Base-by-base conservation (phyloP, 1,284 basidiomycete genomes). In the Rhodotorula mucilaginosa region DNA sequence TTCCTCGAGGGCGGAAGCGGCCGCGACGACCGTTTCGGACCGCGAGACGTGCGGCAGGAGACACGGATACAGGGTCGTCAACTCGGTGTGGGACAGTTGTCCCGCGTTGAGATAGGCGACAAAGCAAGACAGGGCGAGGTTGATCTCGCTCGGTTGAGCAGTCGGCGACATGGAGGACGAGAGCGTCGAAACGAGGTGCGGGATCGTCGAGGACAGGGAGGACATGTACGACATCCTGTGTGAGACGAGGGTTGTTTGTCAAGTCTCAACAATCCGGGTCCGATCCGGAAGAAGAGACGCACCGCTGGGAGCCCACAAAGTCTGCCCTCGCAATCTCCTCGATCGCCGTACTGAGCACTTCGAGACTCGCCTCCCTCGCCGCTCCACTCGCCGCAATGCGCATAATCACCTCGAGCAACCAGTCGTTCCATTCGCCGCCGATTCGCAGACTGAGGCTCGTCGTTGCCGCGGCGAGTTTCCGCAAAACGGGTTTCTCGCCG, bases 301-400 rank as follows among this genome's bases (percentile, higher is more conserved):
- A 79, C 79, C 75, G 70, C 49, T 74, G 74, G 34, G 65, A 74
- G 2, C 74, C 78, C 0, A 75, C 69, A n/a, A 80, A 57, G 51
- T 79, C 77, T 21, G 79, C 78, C 54, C 78, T 63, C 48, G 71
- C 67, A 26, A 77, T 74, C 61, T 79, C 72, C 68, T 80, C 79
- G 29, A 79, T 76, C 52, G 72, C 75, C 19, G 77, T 72, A 12
- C 63, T 63, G 8, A 80, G 69, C 39, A 80, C 74, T 52, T 76
- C 76, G 19, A 78, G 65, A 2, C 65, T 71, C 19, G 72, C 75
- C 61, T 74, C 70, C 54, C 75, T 69, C 19, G 65, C 65, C 26
- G 71, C 71, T 2, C 74, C 77, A 15, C 68, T 65, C 48, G 64
- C 75, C 18, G 74, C 72, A 29, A 79, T 59, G 18, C 76, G 47